A percentile compares a stretch with the other conserved stretches of the same genome.
Conservation (phyloP, 2,329 filamentous ascomycete species). For the Hypocreales sp. region DNA sequence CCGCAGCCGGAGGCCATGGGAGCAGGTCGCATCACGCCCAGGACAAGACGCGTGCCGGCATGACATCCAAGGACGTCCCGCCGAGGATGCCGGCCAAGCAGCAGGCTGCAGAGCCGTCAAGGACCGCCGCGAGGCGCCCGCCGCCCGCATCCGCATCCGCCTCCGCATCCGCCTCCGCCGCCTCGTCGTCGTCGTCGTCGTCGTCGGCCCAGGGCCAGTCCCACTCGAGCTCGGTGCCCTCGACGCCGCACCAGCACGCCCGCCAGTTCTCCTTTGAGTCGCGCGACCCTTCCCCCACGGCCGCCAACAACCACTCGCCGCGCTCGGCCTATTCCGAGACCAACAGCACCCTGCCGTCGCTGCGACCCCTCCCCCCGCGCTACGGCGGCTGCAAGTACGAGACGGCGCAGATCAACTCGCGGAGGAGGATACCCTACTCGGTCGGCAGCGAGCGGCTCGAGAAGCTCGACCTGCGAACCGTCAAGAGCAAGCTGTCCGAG, state of each 20-base stretch:
- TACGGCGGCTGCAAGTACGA: constrained; percentile 69
- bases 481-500: constrained; percentile 53
- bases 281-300: constrained; percentile 63
- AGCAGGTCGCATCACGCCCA: constrained; percentile 40
- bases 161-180: constrained; percentile 8
- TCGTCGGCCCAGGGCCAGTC: constrained; percentile 17
- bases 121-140: constrained; percentile 14
- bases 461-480: constrained; percentile 52
- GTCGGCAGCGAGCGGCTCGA: constrained; percentile 69
- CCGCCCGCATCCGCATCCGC: too few species aligned
- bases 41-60: constrained; percentile 47
- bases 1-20: constrained; percentile 45
- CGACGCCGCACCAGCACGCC: constrained; percentile 80
- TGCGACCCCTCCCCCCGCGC: constrained; percentile 46
- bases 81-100: constrained; percentile 36
- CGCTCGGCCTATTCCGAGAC: constrained; percentile 84
- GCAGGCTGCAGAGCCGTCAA: constrained; percentile 17
- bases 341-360: constrained; percentile 54
- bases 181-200: too few species aligned
- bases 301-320: constrained; percentile 66
- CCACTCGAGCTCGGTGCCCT: constrained; percentile 80
- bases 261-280: constrained; percentile 71
- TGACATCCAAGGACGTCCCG: constrained; percentile 39
- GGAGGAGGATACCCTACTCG: constrained; percentile 82
- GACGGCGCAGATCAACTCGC: constrained; percentile 65